phyloP scores from a whole-genome alignment of 306 rosid genomes.

The Acacia acuminata region DNA sequence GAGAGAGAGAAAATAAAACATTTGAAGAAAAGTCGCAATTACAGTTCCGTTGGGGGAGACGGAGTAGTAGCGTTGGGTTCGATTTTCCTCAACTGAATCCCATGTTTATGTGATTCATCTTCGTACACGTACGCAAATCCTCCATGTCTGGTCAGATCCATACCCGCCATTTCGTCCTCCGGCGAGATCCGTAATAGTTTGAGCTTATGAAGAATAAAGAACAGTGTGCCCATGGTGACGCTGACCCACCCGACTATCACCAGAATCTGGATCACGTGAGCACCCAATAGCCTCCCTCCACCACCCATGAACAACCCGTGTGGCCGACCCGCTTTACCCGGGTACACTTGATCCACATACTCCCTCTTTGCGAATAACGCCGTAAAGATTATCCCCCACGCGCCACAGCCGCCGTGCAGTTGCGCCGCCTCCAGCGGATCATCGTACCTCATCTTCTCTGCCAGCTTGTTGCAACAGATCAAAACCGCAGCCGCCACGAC shows the following conservation, averaged over 20 bases:
- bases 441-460: constrained; percentile 40
- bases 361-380: constrained; percentile 40
- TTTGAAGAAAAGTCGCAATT: not conserved
- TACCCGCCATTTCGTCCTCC: constrained; percentile 47
- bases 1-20: not conserved
- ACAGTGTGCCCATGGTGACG: constrained; percentile 7
- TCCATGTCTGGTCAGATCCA: constrained; percentile 54
- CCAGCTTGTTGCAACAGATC: constrained; percentile 43
- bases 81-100: not conserved
- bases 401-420: constrained; percentile 54
- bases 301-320: constrained; percentile 50
- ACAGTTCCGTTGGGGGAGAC: not conserved
- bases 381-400: constrained; percentile 50
- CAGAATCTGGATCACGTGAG: constrained; percentile 22
- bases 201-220: constrained; percentile 13
- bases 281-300: constrained; percentile 17
- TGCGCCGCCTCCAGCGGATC: constrained; percentile 57
- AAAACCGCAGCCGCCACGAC: constrained; percentile 44
- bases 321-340: constrained; percentile 34
- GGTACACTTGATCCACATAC: constrained; percentile 45
- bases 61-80: not conserved
- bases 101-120: not conserved
- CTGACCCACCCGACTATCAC: constrained; percentile 22
- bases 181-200: not conserved
- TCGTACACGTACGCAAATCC: constrained; percentile 40